These are phyloP conservation scores for Dothideomycetidae sp. DNA, from an alignment of 2,329 filamentous ascomycete species.

Conservation along the genomic window DNA sequence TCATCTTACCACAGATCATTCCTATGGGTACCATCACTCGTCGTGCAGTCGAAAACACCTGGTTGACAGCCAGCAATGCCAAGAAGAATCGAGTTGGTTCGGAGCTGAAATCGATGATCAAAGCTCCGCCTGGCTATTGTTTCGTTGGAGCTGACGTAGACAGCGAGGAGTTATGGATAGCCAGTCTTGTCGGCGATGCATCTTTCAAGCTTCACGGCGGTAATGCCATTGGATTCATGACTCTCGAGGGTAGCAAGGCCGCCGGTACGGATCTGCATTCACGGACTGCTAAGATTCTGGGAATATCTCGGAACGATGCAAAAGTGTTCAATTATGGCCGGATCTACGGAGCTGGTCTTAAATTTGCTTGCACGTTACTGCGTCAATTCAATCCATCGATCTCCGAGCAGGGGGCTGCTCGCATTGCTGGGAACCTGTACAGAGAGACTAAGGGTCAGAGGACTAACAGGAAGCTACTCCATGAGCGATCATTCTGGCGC, in stretches of 20 bases:
- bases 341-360: conserved; percentile 94
- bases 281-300: conserved; percentile 78
- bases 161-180: conserved; percentile 96
- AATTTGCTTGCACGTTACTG: conserved; percentile 79
- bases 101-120: conserved; percentile 93
- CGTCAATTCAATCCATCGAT: conserved; percentile 84
- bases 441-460: conserved; percentile 80
- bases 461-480: conserved; percentile 57
- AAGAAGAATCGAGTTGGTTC: conserved; percentile 93
- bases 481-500: conserved; percentile 74
- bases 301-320: conserved; percentile 86
- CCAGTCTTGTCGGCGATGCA: conserved; percentile 83
- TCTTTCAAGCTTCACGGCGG: conserved; percentile 91
- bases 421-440: conserved; percentile 69
- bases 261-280: conserved; percentile 91
- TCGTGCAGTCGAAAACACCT: conserved; percentile 90
- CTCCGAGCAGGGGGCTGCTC: conserved; percentile 61
- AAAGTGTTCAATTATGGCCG: conserved; percentile 99
- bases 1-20: conserved; percentile 87
- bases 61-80: conserved; percentile 94
- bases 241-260: conserved; percentile 85
- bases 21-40: conserved; percentile 97
- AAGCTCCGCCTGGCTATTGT: conserved; percentile 74
- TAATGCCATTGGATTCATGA: conserved; percentile 98
- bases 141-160: conserved; percentile 98